Base-by-base conservation (phyloP, 352 stramenopile species). In the Pythium phragmiticola region DNA sequence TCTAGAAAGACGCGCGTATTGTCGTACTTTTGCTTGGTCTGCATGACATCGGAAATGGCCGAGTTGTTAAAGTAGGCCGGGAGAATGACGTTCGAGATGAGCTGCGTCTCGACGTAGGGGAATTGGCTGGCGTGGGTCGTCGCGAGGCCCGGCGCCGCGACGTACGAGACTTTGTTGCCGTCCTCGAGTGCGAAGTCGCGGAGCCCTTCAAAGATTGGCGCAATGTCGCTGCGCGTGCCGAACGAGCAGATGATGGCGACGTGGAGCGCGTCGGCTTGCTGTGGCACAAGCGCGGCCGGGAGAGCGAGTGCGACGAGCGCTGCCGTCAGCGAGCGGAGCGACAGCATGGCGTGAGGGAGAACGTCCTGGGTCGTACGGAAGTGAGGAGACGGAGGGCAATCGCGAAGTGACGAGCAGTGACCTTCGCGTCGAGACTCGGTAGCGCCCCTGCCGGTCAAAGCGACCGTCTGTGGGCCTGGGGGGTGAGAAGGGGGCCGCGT, bases 51-150 rank as follows among this genome's bases (percentile, higher is more conserved):
- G 13, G 63, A 36, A 34, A 69, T 69, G 23, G 63, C 63, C 37
- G 63, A 64, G 63, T 69, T 63, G 63, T 69, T 69, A 36, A 69
- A 60, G 63, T 69, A 69, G 14, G 54, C 63, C 11, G 63, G 63
- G 16, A 64, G 34, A 9, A 63, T 26, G n/a, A 69, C 49, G 17
- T 33, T 41, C 36, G 49, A 19, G 55, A 69, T 54, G 16, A 69
- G 33, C 17, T 39, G n/a, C 17, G 63, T 56, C 42, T 50, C 42
- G 9, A 69, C 56, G 63, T 69, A 69, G 19, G 63, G 36, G 26
- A 69, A 69, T 30, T 69, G 63, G 41, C 30, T 58, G 12, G 63
- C 63, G 50, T 69, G 63, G 49, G 34, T 28, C 30, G 54, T 64
- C 1, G 63, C 63, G 33, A 69, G 59, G 41, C 63, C 63, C 9